Percentiles rank a stretch among this genome's conserved stretches.
Conservation (phyloP, 345 rosid genomes). For the Syzygium oleosum region DNA sequence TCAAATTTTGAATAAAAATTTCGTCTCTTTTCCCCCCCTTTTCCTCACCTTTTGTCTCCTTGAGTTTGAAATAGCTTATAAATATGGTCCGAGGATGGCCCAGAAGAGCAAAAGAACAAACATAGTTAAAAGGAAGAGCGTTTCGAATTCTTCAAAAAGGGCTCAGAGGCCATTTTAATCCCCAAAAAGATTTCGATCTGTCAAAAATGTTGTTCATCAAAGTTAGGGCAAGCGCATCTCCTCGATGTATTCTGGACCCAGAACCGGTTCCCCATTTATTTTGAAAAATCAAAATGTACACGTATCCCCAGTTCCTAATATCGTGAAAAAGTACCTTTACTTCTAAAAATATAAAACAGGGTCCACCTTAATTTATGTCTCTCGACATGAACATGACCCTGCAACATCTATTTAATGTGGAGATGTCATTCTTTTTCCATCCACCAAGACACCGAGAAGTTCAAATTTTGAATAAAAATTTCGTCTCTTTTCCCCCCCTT, state of each 20-base stretch:
- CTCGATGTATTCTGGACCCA: background rate
- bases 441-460: background rate
- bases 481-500: background rate
- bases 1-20: background rate
- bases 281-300: background rate
- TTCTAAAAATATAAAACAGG: background rate
- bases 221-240: background rate
- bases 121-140: background rate
- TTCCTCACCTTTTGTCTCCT: background rate
- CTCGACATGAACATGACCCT: background rate
- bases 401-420: background rate
- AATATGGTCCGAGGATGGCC: background rate
- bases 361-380: background rate
- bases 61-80: background rate
- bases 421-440: background rate
- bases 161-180: background rate
- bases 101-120: background rate
- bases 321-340: background rate
- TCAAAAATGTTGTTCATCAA: background rate
- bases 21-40: background rate
- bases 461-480: background rate
- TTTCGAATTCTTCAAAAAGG: background rate
- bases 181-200: background rate
- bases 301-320: background rate
- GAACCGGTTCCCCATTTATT: background rate